These are phyloP conservation scores for Haplosporangium sp. DNA, from an alignment of 371 early-diverging fungal genomes.

Conservation along the genomic window DNA sequence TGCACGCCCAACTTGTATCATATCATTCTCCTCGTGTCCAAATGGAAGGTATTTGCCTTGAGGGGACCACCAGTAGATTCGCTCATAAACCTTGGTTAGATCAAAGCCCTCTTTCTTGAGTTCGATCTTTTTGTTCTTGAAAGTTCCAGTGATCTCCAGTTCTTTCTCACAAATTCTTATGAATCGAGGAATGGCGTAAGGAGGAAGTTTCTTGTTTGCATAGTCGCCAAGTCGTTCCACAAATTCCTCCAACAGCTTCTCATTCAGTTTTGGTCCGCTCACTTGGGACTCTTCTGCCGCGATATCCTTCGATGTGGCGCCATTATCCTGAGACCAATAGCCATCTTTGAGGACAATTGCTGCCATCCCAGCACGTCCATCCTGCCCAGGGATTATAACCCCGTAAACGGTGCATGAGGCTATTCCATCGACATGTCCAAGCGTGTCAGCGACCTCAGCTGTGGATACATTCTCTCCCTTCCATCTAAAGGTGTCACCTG, in stretches of 20 bases:
- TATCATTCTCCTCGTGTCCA: conserved; percentile 21
- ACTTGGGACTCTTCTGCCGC: not conserved
- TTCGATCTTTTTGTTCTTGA: conserved; percentile 65
- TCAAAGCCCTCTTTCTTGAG: conserved; percentile 64
- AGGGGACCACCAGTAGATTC: conserved; percentile 48
- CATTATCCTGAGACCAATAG: not conserved
- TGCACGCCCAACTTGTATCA: conserved; percentile 30
- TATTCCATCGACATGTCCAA: conserved; percentile 67
- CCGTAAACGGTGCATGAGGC: conserved; percentile 76
- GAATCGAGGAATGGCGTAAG: conserved; percentile 49
- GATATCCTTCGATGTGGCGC: not conserved
- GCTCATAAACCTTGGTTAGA: conserved; percentile 32
- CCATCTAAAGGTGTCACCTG: conserved; percentile 83
- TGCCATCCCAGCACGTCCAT: conserved; percentile 84
- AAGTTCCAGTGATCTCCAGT: conserved; percentile 62
- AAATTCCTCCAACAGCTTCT: conserved; percentile 19
- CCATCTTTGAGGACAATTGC: conserved; percentile 60
- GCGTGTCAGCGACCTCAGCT: conserved; percentile 69
- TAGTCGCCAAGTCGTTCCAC: conserved; percentile 18
- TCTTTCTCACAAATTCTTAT: conserved; percentile 39
- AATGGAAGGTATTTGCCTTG: conserved; percentile 36
- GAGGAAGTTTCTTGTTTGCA: conserved; percentile 28
- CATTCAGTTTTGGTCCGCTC: conserved; percentile 2
- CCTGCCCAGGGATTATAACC: conserved; percentile 62
- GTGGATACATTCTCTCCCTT: conserved; percentile 78